Percentiles rank a stretch among this genome's conserved stretches.
Evolutionary conservation across 192 early-diverging fungal species (phyloP).

Genomic region (Ambispora gerdemannii): DNA sequence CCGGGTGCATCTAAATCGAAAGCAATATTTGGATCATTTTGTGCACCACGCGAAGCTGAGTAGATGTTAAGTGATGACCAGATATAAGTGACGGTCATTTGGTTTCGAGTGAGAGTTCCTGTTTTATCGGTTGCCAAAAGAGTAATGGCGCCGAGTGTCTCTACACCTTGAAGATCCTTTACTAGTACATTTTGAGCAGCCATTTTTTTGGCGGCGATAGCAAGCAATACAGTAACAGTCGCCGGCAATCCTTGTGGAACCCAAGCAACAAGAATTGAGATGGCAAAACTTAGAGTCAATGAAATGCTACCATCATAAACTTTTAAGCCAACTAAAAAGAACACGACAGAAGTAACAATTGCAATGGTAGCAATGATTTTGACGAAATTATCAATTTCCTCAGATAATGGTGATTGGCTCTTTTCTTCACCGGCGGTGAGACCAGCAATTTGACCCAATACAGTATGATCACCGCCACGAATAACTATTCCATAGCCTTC

Average conservation of each 20-base stretch:
- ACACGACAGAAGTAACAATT: conserved; percentile 68
- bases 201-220: conserved; percentile 96
- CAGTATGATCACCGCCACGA: conserved; percentile 88
- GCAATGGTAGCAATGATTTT: conserved; percentile 83
- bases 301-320: conserved; percentile 56
- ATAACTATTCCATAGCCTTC: conserved; percentile 92
- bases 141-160: conserved; percentile 96
- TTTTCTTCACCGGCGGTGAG: conserved; percentile 79
- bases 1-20: conserved; percentile 57
- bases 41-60: conserved; percentile 46
- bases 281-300: conserved; percentile 84
- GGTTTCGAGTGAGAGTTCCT: conserved; percentile 93
- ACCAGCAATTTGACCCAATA: conserved; percentile 92
- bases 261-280: conserved; percentile 85
- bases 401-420: conserved; percentile 66
- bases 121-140: conserved; percentile 97
- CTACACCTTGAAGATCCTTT: conserved; percentile 94
- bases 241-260: conserved; percentile 93
- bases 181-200: conserved; percentile 84
- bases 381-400: conserved; percentile 80
- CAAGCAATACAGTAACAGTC: conserved; percentile 90
- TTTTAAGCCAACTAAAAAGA: conserved; percentile 75
- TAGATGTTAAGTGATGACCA: conserved; percentile 78
- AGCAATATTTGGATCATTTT: conserved; percentile 43
- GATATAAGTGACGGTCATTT: conserved; percentile 92